Evolutionary conservation across 345 rosid genomes (phyloP).

Genomic region (Sonneratia caseolaris): DNA sequence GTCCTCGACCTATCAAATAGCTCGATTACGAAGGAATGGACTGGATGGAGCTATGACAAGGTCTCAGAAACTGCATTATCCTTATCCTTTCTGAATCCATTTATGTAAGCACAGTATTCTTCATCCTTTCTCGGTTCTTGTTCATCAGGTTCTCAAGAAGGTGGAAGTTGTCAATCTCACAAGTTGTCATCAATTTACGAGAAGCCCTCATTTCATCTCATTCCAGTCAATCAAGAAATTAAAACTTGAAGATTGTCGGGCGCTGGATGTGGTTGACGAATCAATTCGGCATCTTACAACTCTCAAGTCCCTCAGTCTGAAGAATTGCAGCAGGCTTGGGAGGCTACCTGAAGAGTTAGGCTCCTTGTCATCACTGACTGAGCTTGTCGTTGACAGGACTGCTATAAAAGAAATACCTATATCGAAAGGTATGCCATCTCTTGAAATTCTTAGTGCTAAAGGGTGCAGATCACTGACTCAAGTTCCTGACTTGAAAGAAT

Average conservation of each 20-base stretch:
- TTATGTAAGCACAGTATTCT: too few relatives aligned
- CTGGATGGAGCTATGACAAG: not conserved
- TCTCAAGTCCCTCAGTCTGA: not conserved
- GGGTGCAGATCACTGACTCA: not conserved
- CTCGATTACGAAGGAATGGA: not conserved
- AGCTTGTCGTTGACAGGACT: slow-evolving; percentile 1
- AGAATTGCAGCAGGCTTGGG: fast-evolving
- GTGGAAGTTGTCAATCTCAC: not conserved
- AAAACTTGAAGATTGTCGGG: not conserved
- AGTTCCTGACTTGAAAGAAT: not conserved
- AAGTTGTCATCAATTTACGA: not conserved
- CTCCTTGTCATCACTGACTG: not conserved
- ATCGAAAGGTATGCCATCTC: not conserved
- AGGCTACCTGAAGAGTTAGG: not conserved
- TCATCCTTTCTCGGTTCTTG: not conserved
- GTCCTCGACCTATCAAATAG: not conserved
- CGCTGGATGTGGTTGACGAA: fast-evolving
- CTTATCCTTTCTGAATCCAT: too few relatives aligned
- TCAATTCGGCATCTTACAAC: not conserved
- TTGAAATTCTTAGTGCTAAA: not conserved
- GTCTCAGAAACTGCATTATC: too few relatives aligned
- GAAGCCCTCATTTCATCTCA: not conserved
- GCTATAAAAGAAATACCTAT: not conserved
- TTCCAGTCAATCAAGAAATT: not conserved
- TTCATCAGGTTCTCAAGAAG: not conserved